These are phyloP conservation scores for Gracilaria domingensis DNA, from an alignment of 23 red algal species.

Conservation along the genomic window DNA sequence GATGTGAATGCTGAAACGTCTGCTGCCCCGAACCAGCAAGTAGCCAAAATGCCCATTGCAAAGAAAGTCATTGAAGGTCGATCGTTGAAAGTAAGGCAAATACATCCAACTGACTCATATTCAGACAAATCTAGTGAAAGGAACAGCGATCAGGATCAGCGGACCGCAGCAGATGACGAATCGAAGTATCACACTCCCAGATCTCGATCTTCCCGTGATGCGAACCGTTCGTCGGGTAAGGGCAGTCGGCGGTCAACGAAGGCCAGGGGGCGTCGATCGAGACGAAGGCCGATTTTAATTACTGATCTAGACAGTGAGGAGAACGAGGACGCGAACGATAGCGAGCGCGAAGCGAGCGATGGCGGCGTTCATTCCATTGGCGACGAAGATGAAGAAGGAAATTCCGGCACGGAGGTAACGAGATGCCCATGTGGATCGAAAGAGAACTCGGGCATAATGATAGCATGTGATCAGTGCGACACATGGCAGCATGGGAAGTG, in stretches of 20 bases:
- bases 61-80: background rate
- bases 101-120: background rate
- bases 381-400: constrained; percentile 46
- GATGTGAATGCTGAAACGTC: background rate
- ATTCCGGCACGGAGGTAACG: constrained; percentile 80
- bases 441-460: constrained; percentile 86
- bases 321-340: background rate
- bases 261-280: background rate
- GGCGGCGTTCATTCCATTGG: constrained; percentile 1
- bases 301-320: constrained; percentile 31
- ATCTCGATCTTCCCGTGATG: background rate
- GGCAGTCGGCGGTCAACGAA: constrained; percentile 27
- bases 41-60: background rate
- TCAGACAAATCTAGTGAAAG: constrained; percentile 23
- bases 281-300: background rate
- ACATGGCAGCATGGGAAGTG: constrained; percentile 98
- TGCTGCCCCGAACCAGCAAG: background rate
- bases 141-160: background rate
- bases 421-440: constrained; percentile 90
- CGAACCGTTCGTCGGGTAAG: background rate
- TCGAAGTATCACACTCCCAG: constrained; percentile 26
- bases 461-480: constrained; percentile 93
- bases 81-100: background rate
- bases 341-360: constrained; percentile 32
- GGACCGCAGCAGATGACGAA: background rate